Conservation (phyloP, 768 basidiomycete species). For the Gloeostereum incarnatum region DNA sequence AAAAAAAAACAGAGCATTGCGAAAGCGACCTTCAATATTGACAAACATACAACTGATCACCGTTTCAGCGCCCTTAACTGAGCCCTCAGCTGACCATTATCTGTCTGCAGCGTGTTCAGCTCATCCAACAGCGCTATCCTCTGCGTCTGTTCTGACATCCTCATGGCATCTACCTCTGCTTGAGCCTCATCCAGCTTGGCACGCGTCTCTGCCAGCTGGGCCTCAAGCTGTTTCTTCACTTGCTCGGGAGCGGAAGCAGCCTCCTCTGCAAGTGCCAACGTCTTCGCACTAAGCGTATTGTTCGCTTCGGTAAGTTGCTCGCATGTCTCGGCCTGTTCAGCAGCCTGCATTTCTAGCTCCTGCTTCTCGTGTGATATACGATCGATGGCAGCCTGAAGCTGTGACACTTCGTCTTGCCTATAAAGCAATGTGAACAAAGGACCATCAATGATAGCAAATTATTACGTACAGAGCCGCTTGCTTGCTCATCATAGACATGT, state of each 20-base stretch:
- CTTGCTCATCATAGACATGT: slow-evolving; percentile 38
- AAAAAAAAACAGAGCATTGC: too few species aligned
- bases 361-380: slow-evolving; percentile 52
- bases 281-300: slow-evolving; percentile 61
- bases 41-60: too few species aligned
- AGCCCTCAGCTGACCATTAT: slow-evolving; percentile 61
- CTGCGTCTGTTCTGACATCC: slow-evolving; percentile 68
- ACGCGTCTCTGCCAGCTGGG: slow-evolving; percentile 51
- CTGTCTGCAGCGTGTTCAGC: slow-evolving; percentile 73
- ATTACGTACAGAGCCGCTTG: slow-evolving; percentile 49
- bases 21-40: too few species aligned
- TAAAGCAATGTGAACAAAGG: slow-evolving; percentile 9
- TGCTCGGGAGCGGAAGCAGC: slow-evolving; percentile 47
- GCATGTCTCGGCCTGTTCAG: slow-evolving; percentile 67
- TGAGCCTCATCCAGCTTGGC: slow-evolving; percentile 53
- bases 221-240: slow-evolving; percentile 54
- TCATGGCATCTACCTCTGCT: slow-evolving; percentile 63
- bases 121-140: slow-evolving; percentile 82
- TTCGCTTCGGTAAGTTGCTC: slow-evolving; percentile 74
- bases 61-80: slow-evolving; percentile 62
- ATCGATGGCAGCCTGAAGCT: slow-evolving; percentile 55
- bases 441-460: slow-evolving; percentile 3
- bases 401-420: slow-evolving; percentile 60
- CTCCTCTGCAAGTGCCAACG: slow-evolving; percentile 64
- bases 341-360: slow-evolving; percentile 56